These are phyloP conservation scores for Calocybe indica DNA, from an alignment of 768 basidiomycete genomes.

Conservation along the genomic window DNA sequence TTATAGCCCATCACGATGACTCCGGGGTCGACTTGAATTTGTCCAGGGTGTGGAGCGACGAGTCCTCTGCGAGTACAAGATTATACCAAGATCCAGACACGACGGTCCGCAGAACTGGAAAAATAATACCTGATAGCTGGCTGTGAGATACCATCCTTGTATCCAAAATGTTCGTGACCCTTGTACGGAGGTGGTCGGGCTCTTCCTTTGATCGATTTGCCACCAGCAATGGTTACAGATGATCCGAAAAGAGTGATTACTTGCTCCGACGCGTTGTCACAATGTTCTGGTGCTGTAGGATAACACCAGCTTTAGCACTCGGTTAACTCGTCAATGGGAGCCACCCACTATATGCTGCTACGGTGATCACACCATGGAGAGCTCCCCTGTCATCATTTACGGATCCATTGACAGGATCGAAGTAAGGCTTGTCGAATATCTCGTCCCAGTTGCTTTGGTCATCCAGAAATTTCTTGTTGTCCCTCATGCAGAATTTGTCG, in stretches of 20 bases:
- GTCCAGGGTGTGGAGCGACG: constrained; percentile 13
- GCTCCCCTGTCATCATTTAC: too few species aligned
- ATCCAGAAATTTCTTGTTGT: too few species aligned
- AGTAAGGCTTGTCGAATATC: too few species aligned
- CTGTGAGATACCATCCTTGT: constrained; percentile 24
- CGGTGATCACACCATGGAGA: too few species aligned
- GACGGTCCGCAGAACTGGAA: not conserved
- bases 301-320: too few species aligned
- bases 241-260: constrained; percentile 3
- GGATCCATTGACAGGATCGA: too few species aligned
- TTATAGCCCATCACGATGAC: constrained; percentile 27
- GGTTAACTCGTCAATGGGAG: too few species aligned
- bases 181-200: constrained; percentile 8
- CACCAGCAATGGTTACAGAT: constrained; percentile 8
- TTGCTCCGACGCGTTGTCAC: not conserved
- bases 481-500: not conserved
- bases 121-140: constrained; percentile 15
- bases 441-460: too few species aligned
- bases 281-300: not conserved
- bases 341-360: too few species aligned
- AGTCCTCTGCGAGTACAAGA: constrained; percentile 7
- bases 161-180: constrained; percentile 24
- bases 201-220: constrained; percentile 5
- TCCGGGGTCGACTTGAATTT: constrained; percentile 19
- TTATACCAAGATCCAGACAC: not conserved